Evolutionary conservation across 208 protist species (phyloP).

Genomic region (Acanthamoeba lenticulata): DNA sequence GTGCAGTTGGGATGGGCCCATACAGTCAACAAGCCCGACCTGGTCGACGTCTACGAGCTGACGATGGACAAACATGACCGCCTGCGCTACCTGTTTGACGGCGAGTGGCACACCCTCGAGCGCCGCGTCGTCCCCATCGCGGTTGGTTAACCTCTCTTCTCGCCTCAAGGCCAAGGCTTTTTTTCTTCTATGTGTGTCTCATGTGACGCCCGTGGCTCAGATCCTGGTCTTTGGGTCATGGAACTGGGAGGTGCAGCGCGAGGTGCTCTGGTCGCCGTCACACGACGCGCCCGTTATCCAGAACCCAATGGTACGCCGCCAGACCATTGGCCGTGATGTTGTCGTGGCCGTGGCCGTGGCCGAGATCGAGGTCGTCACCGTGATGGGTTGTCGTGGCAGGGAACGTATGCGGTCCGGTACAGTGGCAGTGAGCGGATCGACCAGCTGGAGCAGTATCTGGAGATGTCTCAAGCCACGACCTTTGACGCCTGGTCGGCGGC

Average conservation of each 20-base stretch:
- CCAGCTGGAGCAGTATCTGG: conserved; percentile 14
- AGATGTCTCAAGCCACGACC: background rate
- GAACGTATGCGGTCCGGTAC: conserved; percentile 11
- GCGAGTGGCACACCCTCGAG: conserved; percentile 48
- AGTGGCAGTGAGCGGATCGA: background rate
- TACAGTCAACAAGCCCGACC: conserved; percentile 38
- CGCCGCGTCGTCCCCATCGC: background rate
- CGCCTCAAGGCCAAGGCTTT: background rate
- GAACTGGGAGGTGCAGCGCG: conserved; percentile 21
- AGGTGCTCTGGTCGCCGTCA: conserved; percentile 47
- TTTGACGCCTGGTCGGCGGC: background rate
- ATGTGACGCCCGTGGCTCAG: background rate
- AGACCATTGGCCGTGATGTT: too few relatives aligned
- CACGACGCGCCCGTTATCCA: conserved; percentile 40
- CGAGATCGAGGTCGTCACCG: too few relatives aligned
- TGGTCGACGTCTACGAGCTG: conserved; percentile 59
- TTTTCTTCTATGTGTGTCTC: background rate
- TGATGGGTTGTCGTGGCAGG: background rate
- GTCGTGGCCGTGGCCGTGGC: too few relatives aligned
- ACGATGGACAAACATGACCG: conserved; percentile 17
- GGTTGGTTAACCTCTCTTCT: too few relatives aligned
- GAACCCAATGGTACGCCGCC: background rate
- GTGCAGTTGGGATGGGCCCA: conserved; percentile 41
- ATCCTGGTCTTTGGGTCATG: conserved; percentile 17
- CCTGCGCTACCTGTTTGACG: conserved; percentile 18